Conservation (phyloP, 2,329 filamentous ascomycete species). For the Pseudofabraea citricarpa region DNA sequence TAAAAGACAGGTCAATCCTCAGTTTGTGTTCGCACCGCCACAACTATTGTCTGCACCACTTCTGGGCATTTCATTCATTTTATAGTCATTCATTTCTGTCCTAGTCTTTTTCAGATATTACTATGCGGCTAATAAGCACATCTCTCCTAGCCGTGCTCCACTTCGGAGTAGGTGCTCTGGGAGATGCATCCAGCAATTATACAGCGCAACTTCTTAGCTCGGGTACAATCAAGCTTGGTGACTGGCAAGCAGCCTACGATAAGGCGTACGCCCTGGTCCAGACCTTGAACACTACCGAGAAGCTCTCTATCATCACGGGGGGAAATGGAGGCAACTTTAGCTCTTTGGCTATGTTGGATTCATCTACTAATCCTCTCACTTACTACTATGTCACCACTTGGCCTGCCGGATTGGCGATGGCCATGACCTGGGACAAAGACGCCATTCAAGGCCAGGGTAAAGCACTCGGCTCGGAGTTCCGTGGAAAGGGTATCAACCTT, state of each 20-base stretch:
- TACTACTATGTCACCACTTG: conserved; percentile 25
- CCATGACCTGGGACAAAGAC: conserved; percentile 22
- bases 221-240: conserved; percentile 18
- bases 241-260: conserved; percentile 17
- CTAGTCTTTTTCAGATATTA: no score
- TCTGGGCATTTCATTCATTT: no score
- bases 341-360: conserved; percentile 13
- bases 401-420: conserved; percentile 20
- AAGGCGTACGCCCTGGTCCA: conserved; percentile 27
- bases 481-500: conserved; percentile 17
- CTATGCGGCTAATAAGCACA: background rate
- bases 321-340: conserved; percentile 27
- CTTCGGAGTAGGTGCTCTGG: background rate
- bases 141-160: background rate
- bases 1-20: no score
- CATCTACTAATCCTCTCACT: conserved; percentile 14
- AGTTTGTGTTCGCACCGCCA: no score
- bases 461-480: conserved; percentile 10
- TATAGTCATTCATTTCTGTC: no score
- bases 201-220: background rate
- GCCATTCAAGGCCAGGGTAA: conserved; percentile 7
- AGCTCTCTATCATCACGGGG: conserved; percentile 34
- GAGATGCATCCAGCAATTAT: background rate
- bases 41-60: no score
- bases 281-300: conserved; percentile 29